These are phyloP conservation scores for Bertia moriformis DNA, from an alignment of 2,329 filamentous ascomycete species.

Conservation along the genomic window DNA sequence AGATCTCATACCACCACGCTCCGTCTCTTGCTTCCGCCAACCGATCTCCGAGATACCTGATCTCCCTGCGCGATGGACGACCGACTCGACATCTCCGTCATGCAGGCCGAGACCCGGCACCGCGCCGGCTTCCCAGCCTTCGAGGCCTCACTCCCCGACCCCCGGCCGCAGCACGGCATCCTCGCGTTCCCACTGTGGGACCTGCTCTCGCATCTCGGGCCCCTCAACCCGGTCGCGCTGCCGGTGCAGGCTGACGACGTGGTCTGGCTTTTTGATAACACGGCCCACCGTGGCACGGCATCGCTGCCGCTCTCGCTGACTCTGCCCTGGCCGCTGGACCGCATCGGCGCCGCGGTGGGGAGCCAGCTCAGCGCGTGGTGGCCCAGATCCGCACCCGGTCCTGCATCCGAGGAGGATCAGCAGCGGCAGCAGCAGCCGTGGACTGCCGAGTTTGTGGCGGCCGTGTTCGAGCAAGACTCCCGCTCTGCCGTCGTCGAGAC, in stretches of 20 bases:
- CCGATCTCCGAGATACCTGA: too few relatives aligned
- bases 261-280: slow-evolving; percentile 85
- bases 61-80: too few relatives aligned
- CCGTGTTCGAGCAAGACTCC: slow-evolving; percentile 63
- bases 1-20: too few relatives aligned
- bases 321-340: neutral
- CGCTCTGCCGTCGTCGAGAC: slow-evolving; percentile 52
- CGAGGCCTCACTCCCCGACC: slow-evolving; percentile 28
- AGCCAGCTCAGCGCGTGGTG: neutral
- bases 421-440: slow-evolving; percentile 33
- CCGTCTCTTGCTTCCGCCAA: too few relatives aligned
- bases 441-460: slow-evolving; percentile 72
- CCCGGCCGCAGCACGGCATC: slow-evolving; percentile 11
- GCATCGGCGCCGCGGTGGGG: neutral
- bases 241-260: slow-evolving; percentile 37
- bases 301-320: too few relatives aligned
- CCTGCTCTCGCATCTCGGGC: slow-evolving; percentile 33
- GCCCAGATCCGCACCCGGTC: neutral
- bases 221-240: slow-evolving; percentile 40
- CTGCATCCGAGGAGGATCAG: slow-evolving; percentile 12
- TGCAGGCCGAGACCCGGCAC: slow-evolving; percentile 34
- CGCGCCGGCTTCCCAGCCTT: slow-evolving; percentile 31
- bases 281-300: slow-evolving; percentile 55
- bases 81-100: slow-evolving; percentile 15
- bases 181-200: slow-evolving; percentile 18